Evolutionary conservation across 192 early-diverging fungal species (phyloP), one percentile per base, ranked within the genome.

Genomic region (Umbelopsis sp.): DNA sequence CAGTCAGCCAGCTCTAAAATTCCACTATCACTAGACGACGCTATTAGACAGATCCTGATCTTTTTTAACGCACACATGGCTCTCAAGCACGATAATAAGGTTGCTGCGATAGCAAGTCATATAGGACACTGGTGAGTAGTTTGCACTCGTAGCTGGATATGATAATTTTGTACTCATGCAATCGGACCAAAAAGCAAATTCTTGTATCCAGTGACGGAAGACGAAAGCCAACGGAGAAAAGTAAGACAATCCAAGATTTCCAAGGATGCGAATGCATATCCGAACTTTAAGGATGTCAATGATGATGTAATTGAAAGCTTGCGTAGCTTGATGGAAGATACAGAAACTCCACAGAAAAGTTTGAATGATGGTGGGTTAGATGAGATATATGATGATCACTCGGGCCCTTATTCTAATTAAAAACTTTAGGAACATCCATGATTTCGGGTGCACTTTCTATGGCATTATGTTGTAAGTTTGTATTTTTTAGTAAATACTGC

Each of bases 31-130:
- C 80, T 97, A 8, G 85, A 84, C 75, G 79, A 87, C 25, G 90
- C 90, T 1, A 76, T 97, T 17, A 87, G 91, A 56, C 94, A 96
- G 66, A 83, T 92, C 38, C 68, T 96, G 26, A 84, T 94, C 9
- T 96, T 97, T 66, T 87, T 98, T 59, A 97, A 98, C 78, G 97
- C 96, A 8, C 95, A 96, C 78, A 78, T 98, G 69, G 93, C 94
- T 16, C 85, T 95, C 22, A 91, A 93, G 43, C 91, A 94, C 51
- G 93, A 97, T 68, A 97, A 96, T 74, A 82, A 86, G 65, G 81
- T 98, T n/a, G 94, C 91, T 0, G 89, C 96, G 1, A 88, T 98
- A 17, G 95, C 93, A 0, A 88, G 87, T 74, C 87, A 88, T 80
- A 78, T 81, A 17, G 87, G 84, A 17, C 72, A 80, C 59, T 86